Percentiles rank a stretch among this genome's conserved stretches.
Evolutionary conservation across 805 yeast species (phyloP).

Genomic region (Lipomyces sp.): DNA sequence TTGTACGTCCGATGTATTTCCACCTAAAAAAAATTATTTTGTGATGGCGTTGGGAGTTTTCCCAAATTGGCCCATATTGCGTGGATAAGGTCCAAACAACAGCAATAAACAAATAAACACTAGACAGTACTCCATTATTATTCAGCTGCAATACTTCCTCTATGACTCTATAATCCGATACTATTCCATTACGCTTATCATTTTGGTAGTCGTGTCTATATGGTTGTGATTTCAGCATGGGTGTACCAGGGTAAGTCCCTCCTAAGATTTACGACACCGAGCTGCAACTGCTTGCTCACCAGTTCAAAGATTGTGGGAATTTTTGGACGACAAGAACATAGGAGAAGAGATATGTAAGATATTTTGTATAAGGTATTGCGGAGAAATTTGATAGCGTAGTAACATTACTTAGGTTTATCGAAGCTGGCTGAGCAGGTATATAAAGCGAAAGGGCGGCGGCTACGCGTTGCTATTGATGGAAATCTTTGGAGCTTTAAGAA

Average conservation of each 20-base stretch:
- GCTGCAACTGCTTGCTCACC: neutral
- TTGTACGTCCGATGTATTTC: neutral
- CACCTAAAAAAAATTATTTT: neutral
- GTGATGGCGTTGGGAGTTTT: neutral
- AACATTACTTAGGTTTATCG: constrained; percentile 14
- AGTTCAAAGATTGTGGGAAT: constrained; percentile 12
- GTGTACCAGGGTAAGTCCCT: constrained; percentile 17
- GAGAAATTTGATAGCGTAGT: neutral
- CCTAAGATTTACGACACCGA: neutral
- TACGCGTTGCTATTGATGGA: constrained; percentile 38
- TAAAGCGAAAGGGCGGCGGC: constrained; percentile 18
- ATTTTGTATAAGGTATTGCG: neutral
- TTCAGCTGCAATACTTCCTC: neutral
- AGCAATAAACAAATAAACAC: too few relatives aligned
- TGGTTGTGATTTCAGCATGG: constrained; percentile 4
- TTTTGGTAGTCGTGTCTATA: neutral
- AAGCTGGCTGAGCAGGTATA: constrained; percentile 24
- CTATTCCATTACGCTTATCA: neutral
- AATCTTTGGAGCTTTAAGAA: constrained; percentile 36
- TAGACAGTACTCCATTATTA: neutral
- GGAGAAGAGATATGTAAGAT: constrained; percentile 3
- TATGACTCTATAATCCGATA: neutral
- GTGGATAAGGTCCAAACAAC: neutral
- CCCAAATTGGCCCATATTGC: neutral
- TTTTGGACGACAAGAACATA: constrained; percentile 11